These are phyloP conservation scores for Pyrenophora teres DNA, from an alignment of 2,329 filamentous ascomycete genomes.

Conservation along the genomic window DNA sequence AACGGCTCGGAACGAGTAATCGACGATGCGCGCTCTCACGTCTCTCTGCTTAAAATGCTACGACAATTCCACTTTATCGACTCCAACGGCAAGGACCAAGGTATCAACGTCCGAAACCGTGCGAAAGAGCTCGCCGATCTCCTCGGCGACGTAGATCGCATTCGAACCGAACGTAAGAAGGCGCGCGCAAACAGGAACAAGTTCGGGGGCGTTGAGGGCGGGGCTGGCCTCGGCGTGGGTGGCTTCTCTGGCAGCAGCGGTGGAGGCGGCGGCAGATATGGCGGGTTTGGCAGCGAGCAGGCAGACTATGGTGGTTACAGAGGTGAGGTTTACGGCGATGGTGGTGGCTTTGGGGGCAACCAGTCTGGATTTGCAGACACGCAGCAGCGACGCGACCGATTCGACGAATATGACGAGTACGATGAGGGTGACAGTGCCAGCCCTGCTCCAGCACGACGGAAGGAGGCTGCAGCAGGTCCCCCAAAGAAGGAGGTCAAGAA, in stretches of 20 bases:
- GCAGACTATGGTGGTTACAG: constrained; percentile 69
- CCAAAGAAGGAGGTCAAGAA: constrained; percentile 60
- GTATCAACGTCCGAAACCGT: constrained; percentile 94
- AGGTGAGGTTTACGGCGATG: constrained; percentile 87
- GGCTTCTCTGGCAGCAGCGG: constrained; percentile 60
- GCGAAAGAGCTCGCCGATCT: constrained; percentile 95
- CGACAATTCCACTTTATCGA: constrained; percentile 98
- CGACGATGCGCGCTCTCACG: constrained; percentile 92
- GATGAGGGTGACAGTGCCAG: constrained; percentile 72
- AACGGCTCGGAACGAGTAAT: constrained; percentile 97
- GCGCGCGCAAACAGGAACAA: constrained; percentile 88
- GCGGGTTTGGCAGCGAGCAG: constrained; percentile 78
- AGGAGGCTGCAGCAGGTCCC: constrained; percentile 48
- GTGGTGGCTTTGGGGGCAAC: constrained; percentile 87
- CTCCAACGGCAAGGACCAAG: constrained; percentile 95
- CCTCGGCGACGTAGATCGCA: constrained; percentile 88
- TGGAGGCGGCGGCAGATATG: constrained; percentile 66
- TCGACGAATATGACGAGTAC: constrained; percentile 96
- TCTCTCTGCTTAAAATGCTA: constrained; percentile 96
- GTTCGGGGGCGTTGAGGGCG: constrained; percentile 92
- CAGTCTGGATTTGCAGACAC: constrained; percentile 67
- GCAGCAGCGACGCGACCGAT: constrained; percentile 70
- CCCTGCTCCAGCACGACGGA: constrained; percentile 57
- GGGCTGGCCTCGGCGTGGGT: constrained; percentile 63
- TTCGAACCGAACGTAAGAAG: constrained; percentile 79